phyloP scores from a whole-genome alignment of 768 basidiomycete genomes.

The Tulasnella sp. region DNA sequence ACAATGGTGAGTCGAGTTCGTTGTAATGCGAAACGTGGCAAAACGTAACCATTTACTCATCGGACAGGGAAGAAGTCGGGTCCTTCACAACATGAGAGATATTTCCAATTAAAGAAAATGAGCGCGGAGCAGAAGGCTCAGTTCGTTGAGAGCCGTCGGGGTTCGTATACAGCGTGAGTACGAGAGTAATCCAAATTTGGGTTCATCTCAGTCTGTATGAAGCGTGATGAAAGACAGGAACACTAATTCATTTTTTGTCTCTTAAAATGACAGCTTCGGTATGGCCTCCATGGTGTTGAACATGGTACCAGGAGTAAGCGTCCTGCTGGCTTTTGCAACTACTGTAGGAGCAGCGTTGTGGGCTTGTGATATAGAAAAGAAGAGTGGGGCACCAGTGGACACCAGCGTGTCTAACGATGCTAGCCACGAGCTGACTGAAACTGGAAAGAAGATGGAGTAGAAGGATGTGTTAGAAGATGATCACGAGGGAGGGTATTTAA shows the following conservation, averaged over 20 bases:
- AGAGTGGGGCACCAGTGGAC: conserved; percentile 8
- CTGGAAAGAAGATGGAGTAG: conserved; percentile 9
- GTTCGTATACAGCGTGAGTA: conserved; percentile 52
- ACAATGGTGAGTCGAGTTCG: conserved; percentile 27
- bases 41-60: conserved; percentile 21
- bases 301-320: conserved; percentile 46
- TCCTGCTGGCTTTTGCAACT: conserved; percentile 48
- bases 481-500: too few species aligned
- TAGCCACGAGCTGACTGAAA: conserved; percentile 2
- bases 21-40: background rate
- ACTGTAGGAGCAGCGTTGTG: conserved; percentile 60
- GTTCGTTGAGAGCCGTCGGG: conserved; percentile 37
- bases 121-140: conserved; percentile 32
- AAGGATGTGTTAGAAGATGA: too few species aligned
- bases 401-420: conserved; percentile 3
- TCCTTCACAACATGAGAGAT: conserved; percentile 47
- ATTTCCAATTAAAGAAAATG: conserved; percentile 55
- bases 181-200: too few species aligned
- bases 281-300: conserved; percentile 44
- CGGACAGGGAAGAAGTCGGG: conserved; percentile 38
- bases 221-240: too few species aligned
- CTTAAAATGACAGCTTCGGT: conserved; percentile 39
- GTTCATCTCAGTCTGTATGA: too few species aligned
- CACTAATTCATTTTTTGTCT: background rate
- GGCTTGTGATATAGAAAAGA: conserved; percentile 51